Conservation (phyloP, 805 yeast species). For the Metschnikowia gelsemii region DNA sequence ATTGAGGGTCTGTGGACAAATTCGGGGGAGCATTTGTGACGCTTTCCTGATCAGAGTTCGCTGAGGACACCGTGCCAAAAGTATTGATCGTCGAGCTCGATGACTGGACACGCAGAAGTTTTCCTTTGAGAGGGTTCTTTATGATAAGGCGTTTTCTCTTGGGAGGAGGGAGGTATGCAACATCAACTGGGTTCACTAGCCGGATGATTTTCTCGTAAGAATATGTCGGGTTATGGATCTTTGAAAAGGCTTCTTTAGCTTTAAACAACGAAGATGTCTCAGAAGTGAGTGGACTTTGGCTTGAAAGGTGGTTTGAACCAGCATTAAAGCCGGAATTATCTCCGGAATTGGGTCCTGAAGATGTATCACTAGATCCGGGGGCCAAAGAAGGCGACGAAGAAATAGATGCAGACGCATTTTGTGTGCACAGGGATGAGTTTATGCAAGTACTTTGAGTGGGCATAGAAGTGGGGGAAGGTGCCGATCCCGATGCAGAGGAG, state of each 20-base stretch:
- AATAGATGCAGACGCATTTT: too few relatives aligned
- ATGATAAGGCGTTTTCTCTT: constrained; percentile 65
- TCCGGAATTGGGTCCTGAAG: too few relatives aligned
- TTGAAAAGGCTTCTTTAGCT: constrained; percentile 26
- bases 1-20: not conserved
- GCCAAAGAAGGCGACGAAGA: too few relatives aligned
- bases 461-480: not conserved
- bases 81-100: constrained; percentile 36
- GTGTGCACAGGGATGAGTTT: too few relatives aligned
- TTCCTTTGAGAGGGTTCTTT: constrained; percentile 45
- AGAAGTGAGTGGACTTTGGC: too few relatives aligned
- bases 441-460: too few relatives aligned
- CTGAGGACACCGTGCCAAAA: constrained; percentile 31
- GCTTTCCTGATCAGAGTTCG: constrained; percentile 28
- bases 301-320: too few relatives aligned
- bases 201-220: constrained; percentile 58
- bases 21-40: not conserved
- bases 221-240: constrained; percentile 30
- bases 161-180: constrained; percentile 61
- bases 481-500: not conserved
- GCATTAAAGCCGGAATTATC: too few relatives aligned
- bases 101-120: constrained; percentile 36
- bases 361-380: too few relatives aligned
- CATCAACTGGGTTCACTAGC: constrained; percentile 73
- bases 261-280: constrained; percentile 17